Evolutionary conservation across 2,329 filamentous ascomycete species (phyloP).

Genomic region (Coleophoma eucalyptorum): DNA sequence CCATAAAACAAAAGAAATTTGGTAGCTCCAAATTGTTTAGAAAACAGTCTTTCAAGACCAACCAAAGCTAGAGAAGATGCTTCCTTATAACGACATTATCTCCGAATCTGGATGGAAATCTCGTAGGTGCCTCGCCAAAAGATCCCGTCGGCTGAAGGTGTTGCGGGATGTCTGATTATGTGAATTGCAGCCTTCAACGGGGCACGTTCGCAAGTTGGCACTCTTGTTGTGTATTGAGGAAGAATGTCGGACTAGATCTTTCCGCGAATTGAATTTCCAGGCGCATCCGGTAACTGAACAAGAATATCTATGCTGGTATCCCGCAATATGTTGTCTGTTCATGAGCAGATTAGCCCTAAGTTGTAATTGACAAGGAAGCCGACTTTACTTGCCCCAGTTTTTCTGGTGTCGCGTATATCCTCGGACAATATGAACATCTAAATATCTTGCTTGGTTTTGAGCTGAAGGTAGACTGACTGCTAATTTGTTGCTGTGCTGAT

Average conservation of each 20-base stretch:
- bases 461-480: neutral
- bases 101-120: neutral
- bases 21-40: too few species aligned
- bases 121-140: neutral
- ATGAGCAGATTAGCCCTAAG: neutral
- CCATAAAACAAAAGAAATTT: too few species aligned
- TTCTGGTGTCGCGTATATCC: constrained; percentile 1
- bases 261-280: constrained; percentile 4
- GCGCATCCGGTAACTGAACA: constrained; percentile 3
- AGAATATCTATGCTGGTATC: constrained; percentile 4
- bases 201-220: neutral
- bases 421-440: constrained; percentile 9
- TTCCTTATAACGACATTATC: too few species aligned
- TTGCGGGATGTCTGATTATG: neutral
- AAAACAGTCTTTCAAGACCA: too few species aligned
- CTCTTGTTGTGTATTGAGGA: neutral
- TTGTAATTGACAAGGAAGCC: neutral
- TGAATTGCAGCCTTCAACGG: neutral
- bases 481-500: neutral
- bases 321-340: constrained; percentile 5
- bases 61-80: too few species aligned
- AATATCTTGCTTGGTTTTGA: neutral
- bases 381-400: constrained; percentile 3
- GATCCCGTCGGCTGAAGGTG: neutral
- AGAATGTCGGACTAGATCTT: constrained; percentile 7